These are phyloP conservation scores for Arthrobotrys pseudoclavata DNA, from an alignment of 2,329 filamentous ascomycete species.

Conservation along the genomic window DNA sequence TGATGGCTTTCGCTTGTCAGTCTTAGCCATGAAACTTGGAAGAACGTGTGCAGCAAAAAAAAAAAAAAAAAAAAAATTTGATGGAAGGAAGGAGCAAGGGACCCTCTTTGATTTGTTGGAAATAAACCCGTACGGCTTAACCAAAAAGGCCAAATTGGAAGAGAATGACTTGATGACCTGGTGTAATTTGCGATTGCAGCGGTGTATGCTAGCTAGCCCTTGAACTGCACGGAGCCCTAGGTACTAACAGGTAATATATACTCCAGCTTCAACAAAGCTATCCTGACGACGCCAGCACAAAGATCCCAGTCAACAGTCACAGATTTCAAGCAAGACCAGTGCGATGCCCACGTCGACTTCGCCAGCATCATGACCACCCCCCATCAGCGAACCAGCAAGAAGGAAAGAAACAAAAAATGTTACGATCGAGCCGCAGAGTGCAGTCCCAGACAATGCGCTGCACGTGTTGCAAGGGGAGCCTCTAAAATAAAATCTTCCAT, in stretches of 20 bases:
- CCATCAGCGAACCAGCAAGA: background rate
- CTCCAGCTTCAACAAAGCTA: constrained; percentile 18
- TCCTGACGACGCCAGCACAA: constrained; percentile 9
- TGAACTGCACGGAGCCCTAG: constrained; percentile 31
- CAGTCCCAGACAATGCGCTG: constrained; percentile 18
- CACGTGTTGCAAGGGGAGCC: constrained; percentile 17
- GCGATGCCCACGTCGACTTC: constrained; percentile 6
- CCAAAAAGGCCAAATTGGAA: constrained; percentile 14
- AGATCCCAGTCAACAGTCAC: constrained; percentile 20
- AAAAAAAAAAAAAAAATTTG: background rate
- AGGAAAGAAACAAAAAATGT: background rate
- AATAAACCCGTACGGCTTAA: constrained; percentile 19
- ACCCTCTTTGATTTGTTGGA: constrained; percentile 41
- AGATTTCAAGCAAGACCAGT: constrained; percentile 20
- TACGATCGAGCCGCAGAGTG: background rate
- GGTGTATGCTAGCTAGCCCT: constrained; percentile 25
- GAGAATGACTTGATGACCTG: background rate
- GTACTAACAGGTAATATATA: constrained; percentile 26
- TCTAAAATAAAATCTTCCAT: constrained; percentile 48
- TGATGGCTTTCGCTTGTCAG: constrained; percentile 51
- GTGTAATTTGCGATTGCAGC: constrained; percentile 28
- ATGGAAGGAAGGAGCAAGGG: constrained; percentile 17
- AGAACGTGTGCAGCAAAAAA: constrained; percentile 24
- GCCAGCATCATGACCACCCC: constrained; percentile 23
- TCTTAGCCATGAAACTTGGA: constrained; percentile 28